Conservation (phyloP, 129 eudicot species). For the Saposhnikovia divaricata region DNA sequence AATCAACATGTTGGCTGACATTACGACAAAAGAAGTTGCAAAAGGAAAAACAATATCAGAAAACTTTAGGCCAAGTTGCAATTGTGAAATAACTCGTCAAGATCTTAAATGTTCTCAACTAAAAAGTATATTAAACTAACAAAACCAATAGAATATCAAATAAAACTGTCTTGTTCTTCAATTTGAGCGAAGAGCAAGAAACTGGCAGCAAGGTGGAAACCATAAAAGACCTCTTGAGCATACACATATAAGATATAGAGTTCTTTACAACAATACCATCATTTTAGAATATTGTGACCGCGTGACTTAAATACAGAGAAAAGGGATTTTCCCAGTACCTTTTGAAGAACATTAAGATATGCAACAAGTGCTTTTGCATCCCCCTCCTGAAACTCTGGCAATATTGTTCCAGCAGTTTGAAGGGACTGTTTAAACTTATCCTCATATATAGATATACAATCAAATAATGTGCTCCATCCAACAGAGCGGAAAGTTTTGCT, state of each 20-base stretch:
- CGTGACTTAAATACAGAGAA: not conserved
- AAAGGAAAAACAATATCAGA: not conserved
- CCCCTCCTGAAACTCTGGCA: constrained; percentile 95
- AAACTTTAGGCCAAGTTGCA: not conserved
- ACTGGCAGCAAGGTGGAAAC: no score
- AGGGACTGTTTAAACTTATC: constrained; percentile 75
- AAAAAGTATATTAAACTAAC: not conserved
- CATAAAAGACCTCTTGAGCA: not conserved
- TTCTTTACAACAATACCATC: not conserved
- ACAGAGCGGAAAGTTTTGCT: constrained; percentile 79
- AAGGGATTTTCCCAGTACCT: constrained; percentile 28
- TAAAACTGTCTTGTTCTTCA: not conserved
- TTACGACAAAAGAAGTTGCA: not conserved
- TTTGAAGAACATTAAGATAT: constrained; percentile 71
- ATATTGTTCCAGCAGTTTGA: constrained; percentile 55
- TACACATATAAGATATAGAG: not conserved
- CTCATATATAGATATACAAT: constrained; percentile 76
- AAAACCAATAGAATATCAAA: not conserved
- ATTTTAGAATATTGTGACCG: not conserved
- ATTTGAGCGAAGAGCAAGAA: not conserved
- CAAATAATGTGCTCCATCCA: constrained; percentile 85
- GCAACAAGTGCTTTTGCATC: constrained; percentile 96
- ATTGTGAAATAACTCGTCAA: not conserved
- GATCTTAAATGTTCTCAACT: not conserved
- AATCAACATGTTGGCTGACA: not conserved